Base-by-base conservation (phyloP, 495 filamentous ascomycete genomes). In the Neurospora discreta region DNA sequence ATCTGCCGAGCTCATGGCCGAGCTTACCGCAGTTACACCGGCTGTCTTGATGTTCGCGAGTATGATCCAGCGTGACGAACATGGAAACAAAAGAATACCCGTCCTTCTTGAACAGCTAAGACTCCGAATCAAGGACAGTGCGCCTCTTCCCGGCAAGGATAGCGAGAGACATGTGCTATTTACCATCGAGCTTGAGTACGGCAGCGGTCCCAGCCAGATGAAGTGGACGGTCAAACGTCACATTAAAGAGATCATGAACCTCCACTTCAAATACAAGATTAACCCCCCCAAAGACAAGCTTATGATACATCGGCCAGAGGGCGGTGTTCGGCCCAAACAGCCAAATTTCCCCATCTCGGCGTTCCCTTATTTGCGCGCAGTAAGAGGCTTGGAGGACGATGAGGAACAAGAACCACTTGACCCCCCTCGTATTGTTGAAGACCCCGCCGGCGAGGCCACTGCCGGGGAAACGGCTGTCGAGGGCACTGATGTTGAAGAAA, bases 51-150 rank as follows among this genome's bases (percentile, higher is more conserved):
- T 99, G 73, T 82, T 98, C 52, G 95, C 95, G 8, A 97, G 93
- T 75, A 97, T 97, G 90, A 95, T 97, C 76, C 95, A 99, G 80
- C 86, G 95, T 43, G 95, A 99, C 74, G 95, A 99, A 80, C 92
- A 97, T 74, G 93, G 94, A 46, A 95, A 97, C 82, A 95, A 91
- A 78, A 88, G 94, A 40, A 97, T 98, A 65, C 95, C 95, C 1
- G 92, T 99, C 68, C 86, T 99, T 7, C 86, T 99, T 3, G 95
- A 99, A 78, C 95, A 99, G 81, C 85, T 99, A 68, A 97, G 97
- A 77, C 86, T 99, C 68, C 88, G 89, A 18, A 90, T 99, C 46
- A 89, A 87, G 15, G 93, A 97, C 75, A 96, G 92, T 76, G 77
- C 80, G 6, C 87, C 87, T n/a, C 85, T 88, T 44, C 87, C 81